phyloP scores from a whole-genome alignment of 441 rosid genomes.

The Gossypium aridum region DNA sequence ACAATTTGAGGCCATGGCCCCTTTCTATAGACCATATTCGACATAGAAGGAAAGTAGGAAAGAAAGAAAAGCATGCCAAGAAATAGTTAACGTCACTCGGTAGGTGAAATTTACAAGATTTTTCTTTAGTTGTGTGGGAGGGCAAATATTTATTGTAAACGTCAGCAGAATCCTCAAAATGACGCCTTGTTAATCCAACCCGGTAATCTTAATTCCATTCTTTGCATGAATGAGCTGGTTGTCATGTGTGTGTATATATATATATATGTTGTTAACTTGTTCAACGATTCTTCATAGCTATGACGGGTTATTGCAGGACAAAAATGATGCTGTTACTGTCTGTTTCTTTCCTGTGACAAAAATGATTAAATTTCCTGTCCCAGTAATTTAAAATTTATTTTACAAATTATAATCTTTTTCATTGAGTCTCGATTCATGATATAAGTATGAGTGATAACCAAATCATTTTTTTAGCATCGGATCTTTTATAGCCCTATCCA shows the following conservation, averaged over 20 bases:
- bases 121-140: not conserved
- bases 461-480: too few species aligned
- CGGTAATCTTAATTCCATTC: not conserved
- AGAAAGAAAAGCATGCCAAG: conserved; percentile 28
- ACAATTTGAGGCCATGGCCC: not conserved
- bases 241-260: not conserved
- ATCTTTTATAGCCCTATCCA: too few species aligned
- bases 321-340: conserved; percentile 20
- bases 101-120: conserved; percentile 15
- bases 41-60: not conserved
- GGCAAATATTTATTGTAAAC: not conserved
- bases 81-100: conserved; percentile 22
- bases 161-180: not conserved
- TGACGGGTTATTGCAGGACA: not conserved
- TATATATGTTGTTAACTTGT: not conserved
- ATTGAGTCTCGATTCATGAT: too few species aligned
- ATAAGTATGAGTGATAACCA: too few species aligned
- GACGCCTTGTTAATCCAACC: not conserved
- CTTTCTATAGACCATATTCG: not conserved
- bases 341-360: conserved; percentile 23
- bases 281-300: not conserved
- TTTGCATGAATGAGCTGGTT: conserved; percentile 1
- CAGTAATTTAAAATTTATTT: too few species aligned
- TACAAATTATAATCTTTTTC: not conserved
- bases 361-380: too few species aligned